Conservation (phyloP, 495 filamentous ascomycete genomes). For the Neurospora sp. region DNA sequence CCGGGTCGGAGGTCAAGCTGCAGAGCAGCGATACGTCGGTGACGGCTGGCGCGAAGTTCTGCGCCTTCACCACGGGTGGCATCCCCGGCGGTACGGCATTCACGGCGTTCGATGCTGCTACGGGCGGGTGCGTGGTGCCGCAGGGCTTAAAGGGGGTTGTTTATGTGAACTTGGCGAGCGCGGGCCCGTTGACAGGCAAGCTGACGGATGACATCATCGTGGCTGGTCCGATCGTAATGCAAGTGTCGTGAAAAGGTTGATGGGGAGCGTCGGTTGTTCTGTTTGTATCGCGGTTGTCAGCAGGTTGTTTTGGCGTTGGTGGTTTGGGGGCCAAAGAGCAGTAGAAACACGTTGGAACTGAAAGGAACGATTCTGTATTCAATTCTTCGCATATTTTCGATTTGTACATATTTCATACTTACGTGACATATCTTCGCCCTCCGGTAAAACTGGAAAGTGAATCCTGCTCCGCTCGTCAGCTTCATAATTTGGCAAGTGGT, state of each 20-base stretch:
- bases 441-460: background rate
- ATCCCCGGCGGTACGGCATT: slow-evolving; percentile 43
- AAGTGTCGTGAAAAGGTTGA: slow-evolving; percentile 30
- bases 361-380: background rate
- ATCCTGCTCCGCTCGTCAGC: background rate
- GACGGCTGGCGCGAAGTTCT: slow-evolving; percentile 35
- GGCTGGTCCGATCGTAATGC: slow-evolving; percentile 42
- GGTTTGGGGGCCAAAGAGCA: background rate
- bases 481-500: background rate
- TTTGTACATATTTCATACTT: background rate
- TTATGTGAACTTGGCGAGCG: slow-evolving; percentile 43
- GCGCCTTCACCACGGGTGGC: slow-evolving; percentile 47
- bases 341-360: background rate
- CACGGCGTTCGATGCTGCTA: slow-evolving; percentile 30
- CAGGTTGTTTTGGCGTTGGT: background rate
- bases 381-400: background rate
- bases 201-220: slow-evolving; percentile 42
- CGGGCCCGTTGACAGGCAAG: slow-evolving; percentile 28
- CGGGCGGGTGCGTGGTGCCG: slow-evolving; percentile 40
- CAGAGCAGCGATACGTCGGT: slow-evolving; percentile 24
- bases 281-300: background rate
- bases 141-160: slow-evolving; percentile 41
- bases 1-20: slow-evolving; percentile 30
- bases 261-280: background rate
- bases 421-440: background rate